Percentiles rank a stretch among this genome's conserved stretches.
phyloP scores from a whole-genome alignment of 2,329 filamentous ascomycete genomes.

The Colletotrichum sojae region DNA sequence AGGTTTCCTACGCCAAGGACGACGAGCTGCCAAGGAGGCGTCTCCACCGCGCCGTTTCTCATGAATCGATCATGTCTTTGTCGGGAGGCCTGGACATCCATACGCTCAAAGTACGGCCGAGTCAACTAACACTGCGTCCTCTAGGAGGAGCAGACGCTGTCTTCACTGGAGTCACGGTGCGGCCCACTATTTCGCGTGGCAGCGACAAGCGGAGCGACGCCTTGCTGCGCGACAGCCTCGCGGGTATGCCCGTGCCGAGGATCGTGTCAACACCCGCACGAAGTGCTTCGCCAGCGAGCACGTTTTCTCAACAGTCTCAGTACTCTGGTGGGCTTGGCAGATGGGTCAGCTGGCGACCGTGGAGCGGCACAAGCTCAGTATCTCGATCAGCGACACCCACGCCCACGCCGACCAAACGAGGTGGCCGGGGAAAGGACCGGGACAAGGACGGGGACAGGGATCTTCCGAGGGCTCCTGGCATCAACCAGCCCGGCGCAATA shows the following conservation, averaged over 20 bases:
- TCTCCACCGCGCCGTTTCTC: constrained; percentile 79
- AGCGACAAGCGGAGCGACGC: constrained; percentile 65
- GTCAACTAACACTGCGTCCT: constrained; percentile 75
- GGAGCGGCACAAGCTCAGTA: constrained; percentile 50
- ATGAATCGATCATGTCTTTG: constrained; percentile 91
- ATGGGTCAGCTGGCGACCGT: constrained; percentile 65
- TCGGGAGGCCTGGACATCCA: constrained; percentile 92
- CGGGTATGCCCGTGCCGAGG: constrained; percentile 53
- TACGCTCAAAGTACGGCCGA: constrained; percentile 81
- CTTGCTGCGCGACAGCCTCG: constrained; percentile 71
- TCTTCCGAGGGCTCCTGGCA: constrained; percentile 73
- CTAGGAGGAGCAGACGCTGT: constrained; percentile 69
- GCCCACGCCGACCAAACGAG: constrained; percentile 40
- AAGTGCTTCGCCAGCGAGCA: constrained; percentile 47
- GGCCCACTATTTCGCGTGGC: constrained; percentile 67
- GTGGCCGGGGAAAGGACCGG: constrained; percentile 41
- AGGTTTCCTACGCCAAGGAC: constrained; percentile 49
- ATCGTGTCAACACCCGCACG: constrained; percentile 49
- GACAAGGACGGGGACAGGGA: constrained; percentile 51
- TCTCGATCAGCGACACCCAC: constrained; percentile 25
- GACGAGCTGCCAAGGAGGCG: constrained; percentile 57
- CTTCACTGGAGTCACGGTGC: constrained; percentile 71
- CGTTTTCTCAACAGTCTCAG: constrained; percentile 45
- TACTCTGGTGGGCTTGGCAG: constrained; percentile 53
- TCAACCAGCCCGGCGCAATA: constrained; percentile 84